Percentiles rank a stretch among this genome's conserved stretches.
Evolutionary conservation across 148 eudicot species (phyloP).

Genomic region (Diospyros kaki): DNA sequence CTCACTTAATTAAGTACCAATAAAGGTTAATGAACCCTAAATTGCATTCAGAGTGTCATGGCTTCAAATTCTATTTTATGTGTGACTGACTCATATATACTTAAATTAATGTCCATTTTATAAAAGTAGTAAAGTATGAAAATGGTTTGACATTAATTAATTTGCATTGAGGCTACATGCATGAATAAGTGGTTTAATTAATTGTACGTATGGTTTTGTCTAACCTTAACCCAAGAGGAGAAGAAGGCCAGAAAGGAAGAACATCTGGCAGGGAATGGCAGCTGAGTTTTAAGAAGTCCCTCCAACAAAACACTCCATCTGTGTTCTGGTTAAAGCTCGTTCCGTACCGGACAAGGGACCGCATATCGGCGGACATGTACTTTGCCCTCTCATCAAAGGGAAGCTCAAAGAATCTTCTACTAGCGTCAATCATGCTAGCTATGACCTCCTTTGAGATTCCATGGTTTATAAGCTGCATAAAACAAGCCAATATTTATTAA

Average conservation of each 20-base stretch:
- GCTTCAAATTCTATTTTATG: background rate
- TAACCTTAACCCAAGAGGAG: slow-evolving; percentile 73
- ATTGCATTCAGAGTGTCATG: background rate
- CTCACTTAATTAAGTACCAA: too few relatives aligned
- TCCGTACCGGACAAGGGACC: slow-evolving; percentile 66
- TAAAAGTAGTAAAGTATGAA: too few relatives aligned
- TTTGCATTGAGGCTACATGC: too few relatives aligned
- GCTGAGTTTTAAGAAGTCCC: slow-evolving; percentile 79
- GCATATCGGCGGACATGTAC: slow-evolving; percentile 59
- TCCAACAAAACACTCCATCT: slow-evolving; percentile 74
- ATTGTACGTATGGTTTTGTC: background rate
- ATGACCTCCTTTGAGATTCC: slow-evolving; percentile 39
- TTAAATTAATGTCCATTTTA: too few relatives aligned
- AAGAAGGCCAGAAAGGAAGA: slow-evolving; percentile 67
- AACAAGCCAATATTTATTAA: background rate
- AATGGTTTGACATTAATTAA: too few relatives aligned
- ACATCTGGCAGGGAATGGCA: slow-evolving; percentile 51
- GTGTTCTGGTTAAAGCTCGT: slow-evolving; percentile 85
- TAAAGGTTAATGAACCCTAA: too few relatives aligned
- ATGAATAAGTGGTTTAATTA: too few relatives aligned
- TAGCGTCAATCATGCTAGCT: slow-evolving; percentile 46
- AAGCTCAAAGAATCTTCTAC: slow-evolving; percentile 64
- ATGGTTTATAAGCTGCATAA: slow-evolving; percentile 70
- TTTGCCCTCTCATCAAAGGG: slow-evolving; percentile 50
- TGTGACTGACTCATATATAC: too few relatives aligned